Conservation (phyloP, 2,329 filamentous ascomycete species). For the Huntiella omanensis region DNA sequence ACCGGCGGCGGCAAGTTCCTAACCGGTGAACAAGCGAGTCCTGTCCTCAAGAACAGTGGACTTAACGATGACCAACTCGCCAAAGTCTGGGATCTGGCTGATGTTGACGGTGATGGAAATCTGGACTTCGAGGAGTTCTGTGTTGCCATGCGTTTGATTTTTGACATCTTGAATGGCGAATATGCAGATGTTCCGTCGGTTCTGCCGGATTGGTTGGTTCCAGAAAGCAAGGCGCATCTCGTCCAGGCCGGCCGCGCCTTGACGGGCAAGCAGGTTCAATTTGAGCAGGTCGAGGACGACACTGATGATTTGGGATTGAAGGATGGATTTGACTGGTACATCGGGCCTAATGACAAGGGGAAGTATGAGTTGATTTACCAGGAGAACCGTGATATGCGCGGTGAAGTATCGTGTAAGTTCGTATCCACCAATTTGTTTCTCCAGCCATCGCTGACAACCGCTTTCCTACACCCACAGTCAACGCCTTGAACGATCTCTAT, state of each 20-base stretch:
- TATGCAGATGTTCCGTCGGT: constrained; percentile 70
- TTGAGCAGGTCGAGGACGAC: constrained; percentile 71
- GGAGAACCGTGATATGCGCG: constrained; percentile 72
- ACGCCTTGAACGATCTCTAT: constrained; percentile 66
- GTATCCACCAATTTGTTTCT: neutral
- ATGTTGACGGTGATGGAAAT: constrained; percentile 93
- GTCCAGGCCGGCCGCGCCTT: constrained; percentile 70
- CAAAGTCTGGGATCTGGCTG: constrained; percentile 88
- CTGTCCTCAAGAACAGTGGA: constrained; percentile 44
- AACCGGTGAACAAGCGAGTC: constrained; percentile 42
- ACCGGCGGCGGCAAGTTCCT: constrained; percentile 41
- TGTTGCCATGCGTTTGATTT: constrained; percentile 94
- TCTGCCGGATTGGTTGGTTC: constrained; percentile 90
- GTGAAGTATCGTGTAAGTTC: constrained; percentile 57
- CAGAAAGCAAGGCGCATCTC: constrained; percentile 82
- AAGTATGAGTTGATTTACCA: constrained; percentile 98
- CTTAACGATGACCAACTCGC: constrained; percentile 65
- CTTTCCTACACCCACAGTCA: constrained; percentile 31
- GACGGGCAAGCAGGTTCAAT: constrained; percentile 58
- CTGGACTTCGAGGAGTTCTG: constrained; percentile 99
- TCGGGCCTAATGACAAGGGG: constrained; percentile 73
- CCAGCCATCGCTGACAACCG: neutral
- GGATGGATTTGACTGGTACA: constrained; percentile 99
- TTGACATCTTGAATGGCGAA: constrained; percentile 92
- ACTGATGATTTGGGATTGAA: constrained; percentile 69